Evolutionary conservation across 1,284 basidiomycete species (phyloP).

Genomic region (Hymenochaete sp.): DNA sequence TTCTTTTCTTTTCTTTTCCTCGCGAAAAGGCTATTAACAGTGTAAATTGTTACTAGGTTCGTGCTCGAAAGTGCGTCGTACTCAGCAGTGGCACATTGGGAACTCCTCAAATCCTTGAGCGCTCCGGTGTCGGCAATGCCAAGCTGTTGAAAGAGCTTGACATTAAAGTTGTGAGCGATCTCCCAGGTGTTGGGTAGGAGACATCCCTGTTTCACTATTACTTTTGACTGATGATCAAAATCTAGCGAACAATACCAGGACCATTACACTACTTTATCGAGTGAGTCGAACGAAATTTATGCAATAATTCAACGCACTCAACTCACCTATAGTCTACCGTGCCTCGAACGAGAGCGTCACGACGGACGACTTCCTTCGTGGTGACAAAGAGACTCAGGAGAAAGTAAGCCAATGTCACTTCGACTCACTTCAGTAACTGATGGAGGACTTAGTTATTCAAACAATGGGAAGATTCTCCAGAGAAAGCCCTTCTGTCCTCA

Average conservation of each 20-base stretch:
- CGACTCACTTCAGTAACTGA: not conserved
- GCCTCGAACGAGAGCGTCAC: slow-evolving; percentile 58
- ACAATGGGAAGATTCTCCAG: slow-evolving; percentile 61
- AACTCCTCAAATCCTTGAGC: slow-evolving; percentile 61
- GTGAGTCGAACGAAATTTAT: slow-evolving; percentile 28
- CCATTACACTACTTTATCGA: slow-evolving; percentile 60
- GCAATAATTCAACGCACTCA: not conserved
- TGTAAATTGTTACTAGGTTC: slow-evolving; percentile 28
- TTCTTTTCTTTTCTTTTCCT: not conserved
- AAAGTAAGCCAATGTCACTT: slow-evolving; percentile 31
- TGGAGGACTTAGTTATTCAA: slow-evolving; percentile 40
- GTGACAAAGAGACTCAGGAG: slow-evolving; percentile 47
- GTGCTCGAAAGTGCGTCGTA: slow-evolving; percentile 57
- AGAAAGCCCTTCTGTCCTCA: slow-evolving; percentile 59
- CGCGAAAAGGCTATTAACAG: slow-evolving; percentile 2
- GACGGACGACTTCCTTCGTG: slow-evolving; percentile 61
- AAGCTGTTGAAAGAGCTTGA: slow-evolving; percentile 46
- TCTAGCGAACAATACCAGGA: slow-evolving; percentile 61
- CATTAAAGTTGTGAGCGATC: slow-evolving; percentile 55
- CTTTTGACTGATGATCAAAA: not conserved
- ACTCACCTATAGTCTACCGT: slow-evolving; percentile 45
- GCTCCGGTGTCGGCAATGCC: slow-evolving; percentile 56
- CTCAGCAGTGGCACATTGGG: slow-evolving; percentile 58
- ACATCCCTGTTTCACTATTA: not conserved
- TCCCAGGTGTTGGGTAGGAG: slow-evolving; percentile 60